A percentile compares a stretch with the other conserved stretches of the same genome.
phyloP scores from a whole-genome alignment of 1,139 yeast species.

The Pichia norvegensis region DNA sequence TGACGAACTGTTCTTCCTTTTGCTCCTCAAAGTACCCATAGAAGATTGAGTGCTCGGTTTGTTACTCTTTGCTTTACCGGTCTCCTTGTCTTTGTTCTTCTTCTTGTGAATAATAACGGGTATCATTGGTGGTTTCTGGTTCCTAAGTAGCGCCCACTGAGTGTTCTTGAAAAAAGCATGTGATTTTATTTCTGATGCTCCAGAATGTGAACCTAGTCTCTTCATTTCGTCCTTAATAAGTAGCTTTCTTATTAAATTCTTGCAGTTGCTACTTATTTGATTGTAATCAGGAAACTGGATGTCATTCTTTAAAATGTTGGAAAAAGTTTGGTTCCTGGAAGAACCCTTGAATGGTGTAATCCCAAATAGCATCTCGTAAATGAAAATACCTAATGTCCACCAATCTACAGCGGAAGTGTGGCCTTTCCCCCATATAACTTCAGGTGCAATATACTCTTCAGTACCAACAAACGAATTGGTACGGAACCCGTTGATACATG shows the following conservation, averaged over 20 bases:
- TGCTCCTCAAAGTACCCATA: conserved; percentile 29
- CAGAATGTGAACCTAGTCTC: conserved; percentile 82
- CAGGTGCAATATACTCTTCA: conserved; percentile 97
- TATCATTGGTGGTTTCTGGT: conserved; percentile 90
- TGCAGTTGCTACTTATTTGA: conserved; percentile 65
- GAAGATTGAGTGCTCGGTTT: conserved; percentile 23
- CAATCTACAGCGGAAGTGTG: conserved; percentile 98
- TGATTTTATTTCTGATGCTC: conserved; percentile 87
- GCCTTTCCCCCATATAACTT: conserved; percentile 92
- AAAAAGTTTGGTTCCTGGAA: conserved; percentile 80
- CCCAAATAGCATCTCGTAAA: conserved; percentile 91
- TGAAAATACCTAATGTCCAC: conserved; percentile 95
- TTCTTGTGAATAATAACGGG: conserved; percentile 63
- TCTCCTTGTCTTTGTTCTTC: conserved; percentile 5
- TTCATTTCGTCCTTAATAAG: conserved; percentile 83
- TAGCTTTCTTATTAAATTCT: conserved; percentile 68
- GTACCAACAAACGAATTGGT: conserved; percentile 98
- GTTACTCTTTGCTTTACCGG: conserved; percentile 13
- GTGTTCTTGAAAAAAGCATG: conserved; percentile 86
- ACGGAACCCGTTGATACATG: conserved; percentile 90
- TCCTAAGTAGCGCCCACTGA: conserved; percentile 91
- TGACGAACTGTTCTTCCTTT: conserved; percentile 34
- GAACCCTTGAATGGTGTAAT: conserved; percentile 94
- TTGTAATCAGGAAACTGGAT: conserved; percentile 48
- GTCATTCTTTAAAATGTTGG: conserved; percentile 77